phyloP scores from a whole-genome alignment of 2,329 filamentous ascomycete species.

The Neoscytalidium dimidiatum region DNA sequence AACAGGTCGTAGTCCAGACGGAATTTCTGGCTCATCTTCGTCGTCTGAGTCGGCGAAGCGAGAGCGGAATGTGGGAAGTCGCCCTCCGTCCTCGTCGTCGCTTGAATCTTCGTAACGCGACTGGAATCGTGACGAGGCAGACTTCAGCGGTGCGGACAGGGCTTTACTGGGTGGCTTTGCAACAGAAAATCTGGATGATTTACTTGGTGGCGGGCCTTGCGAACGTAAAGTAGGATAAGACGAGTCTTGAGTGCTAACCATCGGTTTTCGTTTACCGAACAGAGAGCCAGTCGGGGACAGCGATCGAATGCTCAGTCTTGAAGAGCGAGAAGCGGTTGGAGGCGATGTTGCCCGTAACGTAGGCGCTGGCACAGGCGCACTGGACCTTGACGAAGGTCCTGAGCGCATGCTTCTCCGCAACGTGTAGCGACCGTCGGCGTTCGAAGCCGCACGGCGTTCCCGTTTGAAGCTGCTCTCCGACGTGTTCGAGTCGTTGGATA shows the following conservation, averaged over 20 bases:
- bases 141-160: background rate
- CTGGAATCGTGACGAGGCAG: slow-evolving; percentile 27
- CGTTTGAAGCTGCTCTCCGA: slow-evolving; percentile 78
- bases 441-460: slow-evolving; percentile 46
- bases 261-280: slow-evolving; percentile 35
- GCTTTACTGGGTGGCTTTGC: background rate
- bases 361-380: slow-evolving; percentile 44
- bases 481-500: slow-evolving; percentile 44
- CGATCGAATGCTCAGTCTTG: slow-evolving; percentile 70
- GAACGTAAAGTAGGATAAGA: background rate
- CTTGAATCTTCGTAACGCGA: slow-evolving; percentile 71
- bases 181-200: background rate
- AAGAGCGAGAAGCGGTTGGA: slow-evolving; percentile 34
- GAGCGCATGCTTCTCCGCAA: slow-evolving; percentile 76
- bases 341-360: slow-evolving; percentile 28
- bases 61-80: slow-evolving; percentile 43
- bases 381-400: slow-evolving; percentile 40
- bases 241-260: slow-evolving; percentile 23
- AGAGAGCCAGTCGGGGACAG: slow-evolving; percentile 65
- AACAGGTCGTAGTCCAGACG: slow-evolving; percentile 52
- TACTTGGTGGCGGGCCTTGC: background rate
- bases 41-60: slow-evolving; percentile 53
- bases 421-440: slow-evolving; percentile 51
- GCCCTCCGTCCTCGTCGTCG: slow-evolving; percentile 49
- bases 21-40: slow-evolving; percentile 51